Evolutionary conservation across 352 stramenopile genomes (phyloP).

Genomic region (Phytopythium delawarense): DNA sequence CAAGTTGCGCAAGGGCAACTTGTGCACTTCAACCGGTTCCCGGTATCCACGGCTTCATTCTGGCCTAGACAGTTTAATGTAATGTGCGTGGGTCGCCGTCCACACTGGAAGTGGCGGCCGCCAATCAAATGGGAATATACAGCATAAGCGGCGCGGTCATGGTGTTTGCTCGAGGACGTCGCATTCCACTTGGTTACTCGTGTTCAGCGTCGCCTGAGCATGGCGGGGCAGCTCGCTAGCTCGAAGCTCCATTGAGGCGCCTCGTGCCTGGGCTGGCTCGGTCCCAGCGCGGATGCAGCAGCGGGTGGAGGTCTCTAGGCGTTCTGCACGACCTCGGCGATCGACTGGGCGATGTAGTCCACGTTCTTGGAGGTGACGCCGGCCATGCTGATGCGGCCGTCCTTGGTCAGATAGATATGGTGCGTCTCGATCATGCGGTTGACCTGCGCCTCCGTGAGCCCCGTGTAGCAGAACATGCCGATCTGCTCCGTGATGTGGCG

Average conservation of each 20-base stretch:
- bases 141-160: background rate
- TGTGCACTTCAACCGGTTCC: constrained; percentile 2
- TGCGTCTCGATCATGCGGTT: constrained; percentile 92
- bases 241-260: background rate
- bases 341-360: constrained; percentile 94
- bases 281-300: background rate
- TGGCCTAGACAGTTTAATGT: background rate
- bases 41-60: background rate
- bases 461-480: constrained; percentile 99
- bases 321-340: constrained; percentile 91
- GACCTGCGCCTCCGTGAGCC: constrained; percentile 94
- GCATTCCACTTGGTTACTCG: background rate
- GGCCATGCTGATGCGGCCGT: constrained; percentile 98
- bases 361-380: constrained; percentile 97
- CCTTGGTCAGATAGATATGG: constrained; percentile 98
- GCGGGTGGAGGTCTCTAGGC: constrained; percentile 30
- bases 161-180: background rate
- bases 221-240: background rate
- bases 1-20: background rate
- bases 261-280: background rate
- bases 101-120: background rate
- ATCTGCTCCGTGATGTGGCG: constrained; percentile 98
- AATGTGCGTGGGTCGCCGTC: too few relatives aligned
- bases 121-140: background rate
- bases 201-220: background rate